These are phyloP conservation scores for Bruguiera gymnorhiza DNA, from an alignment of 345 rosid genomes.

Conservation along the genomic window DNA sequence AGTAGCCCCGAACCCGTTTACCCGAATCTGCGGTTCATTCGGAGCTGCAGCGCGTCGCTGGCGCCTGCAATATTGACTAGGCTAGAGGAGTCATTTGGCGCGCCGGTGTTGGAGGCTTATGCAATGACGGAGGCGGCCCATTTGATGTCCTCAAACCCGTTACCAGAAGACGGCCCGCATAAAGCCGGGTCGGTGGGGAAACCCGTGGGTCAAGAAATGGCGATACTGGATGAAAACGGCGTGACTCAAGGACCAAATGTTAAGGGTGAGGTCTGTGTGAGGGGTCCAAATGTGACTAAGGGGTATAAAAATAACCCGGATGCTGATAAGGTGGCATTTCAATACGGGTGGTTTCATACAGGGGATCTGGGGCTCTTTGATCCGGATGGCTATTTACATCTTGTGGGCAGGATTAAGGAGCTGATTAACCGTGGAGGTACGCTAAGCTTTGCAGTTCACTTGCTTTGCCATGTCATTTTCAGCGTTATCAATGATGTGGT, in stretches of 20 bases:
- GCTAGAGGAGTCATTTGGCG: constrained; percentile 70
- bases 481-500: too few relatives aligned
- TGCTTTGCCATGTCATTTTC: too few relatives aligned
- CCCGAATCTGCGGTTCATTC: constrained; percentile 67
- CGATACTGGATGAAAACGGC: constrained; percentile 62
- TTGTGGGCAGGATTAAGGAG: constrained; percentile 95
- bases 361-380: constrained; percentile 79
- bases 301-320: constrained; percentile 93
- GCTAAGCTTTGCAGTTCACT: neutral
- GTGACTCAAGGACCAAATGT: constrained; percentile 38
- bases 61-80: constrained; percentile 68
- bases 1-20: constrained; percentile 53
- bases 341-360: constrained; percentile 89
- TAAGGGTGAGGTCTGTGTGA: constrained; percentile 75
- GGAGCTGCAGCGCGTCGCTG: constrained; percentile 86
- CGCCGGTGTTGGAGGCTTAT: constrained; percentile 85
- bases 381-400: constrained; percentile 73
- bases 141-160: constrained; percentile 73
- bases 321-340: constrained; percentile 72
- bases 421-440: constrained; percentile 96
- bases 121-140: constrained; percentile 94
- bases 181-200: constrained; percentile 85
- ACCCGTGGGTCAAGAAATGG: constrained; percentile 83
- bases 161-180: constrained; percentile 71
- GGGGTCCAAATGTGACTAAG: constrained; percentile 82